Base-by-base conservation (phyloP, 2,329 filamentous ascomycete genomes). In the Penicillium sp. region DNA sequence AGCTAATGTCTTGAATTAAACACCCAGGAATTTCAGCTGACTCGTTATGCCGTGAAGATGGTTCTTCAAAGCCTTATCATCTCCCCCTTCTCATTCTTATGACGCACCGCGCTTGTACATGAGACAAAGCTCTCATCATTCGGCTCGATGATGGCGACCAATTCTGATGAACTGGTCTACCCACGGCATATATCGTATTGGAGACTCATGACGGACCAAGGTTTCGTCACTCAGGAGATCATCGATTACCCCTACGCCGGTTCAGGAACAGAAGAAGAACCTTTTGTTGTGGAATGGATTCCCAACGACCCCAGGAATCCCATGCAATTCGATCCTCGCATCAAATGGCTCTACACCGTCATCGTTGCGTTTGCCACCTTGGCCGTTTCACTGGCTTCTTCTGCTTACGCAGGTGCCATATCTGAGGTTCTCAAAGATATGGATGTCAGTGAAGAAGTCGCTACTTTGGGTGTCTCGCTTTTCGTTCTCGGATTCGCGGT, bases 341-440 rank as follows among this genome's bases (percentile, higher is more conserved):
- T 83, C 74, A 91, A 91, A 78, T 92, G 89, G 89, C 71, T 73
- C 37, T 85, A 89, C 65, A 89, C 87, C 1, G 70, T 84, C 55
- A 73, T 89, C 40, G 85, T 89, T 58, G 87, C 89, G 8, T 68
- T 89, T 28, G 85, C 89, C 11, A 89, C 88, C 1, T 81, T 93
- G 46, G 88, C 78, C 25, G 87, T 92, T 28, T 81, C 90, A 2
- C 89, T 93, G 67, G 85, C 86, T 57, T 90, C 87, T 16, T 88
- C 87, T 1, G 89, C 88, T 14, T 72, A 71, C 37, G 64, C 69
- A 6, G 71, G 70, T 11, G 68, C 67, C 52, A 56, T 73, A 30
- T 28, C 40, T 10, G 61, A 72, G 53, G 80, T 91, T 56, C 79
- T 87, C 11, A 49, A 62, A 1, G 79, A 86, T 37, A 89, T 91